Evolutionary conservation across 768 basidiomycete genomes (phyloP), one percentile per base, ranked within the genome.

Genomic region (Pleurotus tuoliensis): DNA sequence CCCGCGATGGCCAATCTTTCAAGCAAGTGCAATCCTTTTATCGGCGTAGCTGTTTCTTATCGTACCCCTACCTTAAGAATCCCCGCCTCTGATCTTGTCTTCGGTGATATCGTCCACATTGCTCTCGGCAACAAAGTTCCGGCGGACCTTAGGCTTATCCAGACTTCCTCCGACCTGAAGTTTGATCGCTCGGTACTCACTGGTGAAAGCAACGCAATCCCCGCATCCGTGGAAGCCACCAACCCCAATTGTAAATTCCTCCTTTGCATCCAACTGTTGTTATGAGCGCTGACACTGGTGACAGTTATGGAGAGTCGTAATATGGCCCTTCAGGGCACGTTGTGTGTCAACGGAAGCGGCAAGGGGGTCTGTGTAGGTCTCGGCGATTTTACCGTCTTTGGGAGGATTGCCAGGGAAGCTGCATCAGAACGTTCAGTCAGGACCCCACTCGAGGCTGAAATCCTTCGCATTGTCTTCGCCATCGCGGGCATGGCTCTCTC

Each of bases 111-210:
- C 25, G 79, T 88, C 52, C 72, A 75, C 1, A 78, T 90, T 63
- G 70, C 71, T 22, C 78, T 88, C 56, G 88, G 88, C 22, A 82
- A 84, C 63, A 83, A 86, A 13, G 79, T 89, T 2, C 88, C 88
- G 0, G 87, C 88, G 3, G 88, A 90, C 62, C 57, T 90, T 13
- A 78, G 83, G 48, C 71, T 90, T n/a, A 76, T 88, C 37, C 73
- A 82, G 3, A 77, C 76, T 20, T 81, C 79, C 18, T 69, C 77
- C 2, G 86, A 88, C 63, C 67, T 86, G 39, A 76, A 76, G 55
- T 81, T 87, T 47, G 87, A 88, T 61, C 73, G 84, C 27, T 79
- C 82, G 30, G 76, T 87, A 39, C 73, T 88, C n/a, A 88, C 87
- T 4, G 83, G 83, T 13, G 83, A 84, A 68, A 80, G 80, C 59